Conservation (phyloP, 78 protist genomes). For the Mantamonas sphyraenae region DNA sequence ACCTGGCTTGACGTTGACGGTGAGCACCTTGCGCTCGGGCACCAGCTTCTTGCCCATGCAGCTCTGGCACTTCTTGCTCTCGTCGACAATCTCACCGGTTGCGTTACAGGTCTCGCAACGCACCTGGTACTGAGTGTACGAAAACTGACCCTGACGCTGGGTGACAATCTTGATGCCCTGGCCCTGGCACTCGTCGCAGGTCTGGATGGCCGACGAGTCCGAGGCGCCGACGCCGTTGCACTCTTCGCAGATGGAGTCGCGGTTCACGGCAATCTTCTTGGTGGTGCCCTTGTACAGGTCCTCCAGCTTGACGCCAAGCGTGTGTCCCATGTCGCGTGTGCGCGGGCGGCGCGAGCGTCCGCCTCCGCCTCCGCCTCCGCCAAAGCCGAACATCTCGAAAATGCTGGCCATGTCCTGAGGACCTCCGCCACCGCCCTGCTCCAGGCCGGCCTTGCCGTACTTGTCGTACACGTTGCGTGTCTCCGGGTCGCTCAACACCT, state of each 20-base stretch:
- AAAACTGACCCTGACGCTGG: constrained; percentile 78
- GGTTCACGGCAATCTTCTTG: constrained; percentile 67
- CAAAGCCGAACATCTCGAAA: constrained; percentile 64
- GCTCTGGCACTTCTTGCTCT: constrained; percentile 62
- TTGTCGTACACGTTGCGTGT: constrained; percentile 84
- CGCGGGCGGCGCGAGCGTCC: neutral
- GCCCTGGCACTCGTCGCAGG: constrained; percentile 66
- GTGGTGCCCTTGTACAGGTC: constrained; percentile 91
- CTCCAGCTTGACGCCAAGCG: constrained; percentile 63
- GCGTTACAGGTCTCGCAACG: constrained; percentile 76
- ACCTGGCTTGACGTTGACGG: constrained; percentile 89
- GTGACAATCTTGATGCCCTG: constrained; percentile 51
- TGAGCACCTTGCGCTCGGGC: constrained; percentile 61
- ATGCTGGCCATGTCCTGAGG: constrained; percentile 55
- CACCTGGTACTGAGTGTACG: constrained; percentile 55
- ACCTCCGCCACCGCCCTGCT: constrained; percentile 66
- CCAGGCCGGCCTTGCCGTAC: constrained; percentile 84
- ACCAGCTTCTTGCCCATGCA: constrained; percentile 76
- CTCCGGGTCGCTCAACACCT: constrained; percentile 72
- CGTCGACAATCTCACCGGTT: constrained; percentile 64
- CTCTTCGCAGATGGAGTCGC: constrained; percentile 63
- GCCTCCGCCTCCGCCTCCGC: constrained; percentile 31
- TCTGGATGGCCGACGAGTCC: constrained; percentile 27
- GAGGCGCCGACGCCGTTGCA: constrained; percentile 70
- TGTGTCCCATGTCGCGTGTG: constrained; percentile 5